Conservation (phyloP, 1,284 basidiomycete genomes). For the Rhodotorula sp. region DNA sequence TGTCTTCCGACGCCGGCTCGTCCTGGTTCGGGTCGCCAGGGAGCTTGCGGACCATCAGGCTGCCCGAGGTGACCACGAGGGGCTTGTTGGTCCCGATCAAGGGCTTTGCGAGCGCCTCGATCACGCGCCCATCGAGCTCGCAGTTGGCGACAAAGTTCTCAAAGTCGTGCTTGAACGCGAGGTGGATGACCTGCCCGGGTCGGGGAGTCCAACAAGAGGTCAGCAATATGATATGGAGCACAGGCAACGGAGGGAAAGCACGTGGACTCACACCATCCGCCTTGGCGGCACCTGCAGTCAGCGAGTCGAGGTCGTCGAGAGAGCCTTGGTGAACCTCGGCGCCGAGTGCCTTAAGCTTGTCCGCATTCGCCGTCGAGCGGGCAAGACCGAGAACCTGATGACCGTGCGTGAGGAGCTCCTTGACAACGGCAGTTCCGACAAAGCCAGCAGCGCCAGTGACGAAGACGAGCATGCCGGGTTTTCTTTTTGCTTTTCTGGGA, state of each 20-base stretch:
- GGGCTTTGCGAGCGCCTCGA: slow-evolving; percentile 33
- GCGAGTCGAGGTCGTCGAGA: slow-evolving; percentile 40
- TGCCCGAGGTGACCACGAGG: slow-evolving; percentile 35
- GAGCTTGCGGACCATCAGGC: slow-evolving; percentile 1
- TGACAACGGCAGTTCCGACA: slow-evolving; percentile 40
- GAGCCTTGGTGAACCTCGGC: slow-evolving; percentile 35
- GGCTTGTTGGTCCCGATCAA: slow-evolving; percentile 40
- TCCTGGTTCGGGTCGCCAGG: background rate
- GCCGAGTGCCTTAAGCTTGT: slow-evolving; percentile 34
- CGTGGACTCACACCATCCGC: slow-evolving; percentile 37
- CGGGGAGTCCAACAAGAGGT: no score
- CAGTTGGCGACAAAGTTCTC: slow-evolving; percentile 19
- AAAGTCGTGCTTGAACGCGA: slow-evolving; percentile 44
- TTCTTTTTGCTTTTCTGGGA: background rate
- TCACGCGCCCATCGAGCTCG: slow-evolving; percentile 31
- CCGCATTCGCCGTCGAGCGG: slow-evolving; percentile 38
- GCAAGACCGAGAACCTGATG: slow-evolving; percentile 44
- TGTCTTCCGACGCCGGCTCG: background rate
- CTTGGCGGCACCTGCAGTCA: slow-evolving; percentile 35
- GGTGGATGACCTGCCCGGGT: slow-evolving; percentile 39
- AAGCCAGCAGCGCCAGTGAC: slow-evolving; percentile 46
- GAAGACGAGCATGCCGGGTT: slow-evolving; percentile 42
- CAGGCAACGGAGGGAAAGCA: background rate
- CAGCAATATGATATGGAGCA: no score
- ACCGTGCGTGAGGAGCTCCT: slow-evolving; percentile 40